phyloP scores from a whole-genome alignment of 305 asterid species.

The Fraxinus ornus region DNA sequence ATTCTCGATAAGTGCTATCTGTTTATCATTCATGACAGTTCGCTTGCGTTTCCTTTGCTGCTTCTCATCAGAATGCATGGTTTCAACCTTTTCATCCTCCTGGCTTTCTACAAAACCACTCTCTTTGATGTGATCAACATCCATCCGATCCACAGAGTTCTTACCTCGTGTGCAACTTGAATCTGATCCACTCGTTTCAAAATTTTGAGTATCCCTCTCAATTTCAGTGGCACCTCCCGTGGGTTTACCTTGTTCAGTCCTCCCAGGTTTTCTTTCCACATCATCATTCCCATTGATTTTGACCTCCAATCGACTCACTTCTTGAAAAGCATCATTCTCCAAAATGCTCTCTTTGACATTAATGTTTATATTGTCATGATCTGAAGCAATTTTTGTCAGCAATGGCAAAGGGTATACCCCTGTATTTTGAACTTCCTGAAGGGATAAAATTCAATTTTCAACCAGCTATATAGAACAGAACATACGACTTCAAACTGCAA shows the following conservation, averaged over 20 bases:
- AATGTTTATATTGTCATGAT: slow-evolving; percentile 34
- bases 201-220: slow-evolving; percentile 53
- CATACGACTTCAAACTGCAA: background rate
- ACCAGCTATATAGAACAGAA: slow-evolving; percentile 1
- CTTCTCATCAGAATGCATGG: slow-evolving; percentile 64
- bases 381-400: slow-evolving; percentile 37
- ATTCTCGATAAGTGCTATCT: slow-evolving; percentile 68
- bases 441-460: slow-evolving; percentile 17
- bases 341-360: slow-evolving; percentile 35
- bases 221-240: slow-evolving; percentile 36
- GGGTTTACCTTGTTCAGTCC: slow-evolving; percentile 41
- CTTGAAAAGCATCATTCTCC: slow-evolving; percentile 40
- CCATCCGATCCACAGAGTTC: slow-evolving; percentile 42
- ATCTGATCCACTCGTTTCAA: slow-evolving; percentile 80
- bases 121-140: slow-evolving; percentile 51
- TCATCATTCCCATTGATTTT: slow-evolving; percentile 39
- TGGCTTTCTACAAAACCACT: slow-evolving; percentile 48
- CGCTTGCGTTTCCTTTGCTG: slow-evolving; percentile 90
- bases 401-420: slow-evolving; percentile 41
- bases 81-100: slow-evolving; percentile 64
- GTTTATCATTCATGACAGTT: slow-evolving; percentile 85
- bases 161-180: slow-evolving; percentile 74
- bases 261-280: slow-evolving; percentile 36
- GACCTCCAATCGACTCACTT: slow-evolving; percentile 34
- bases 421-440: slow-evolving; percentile 51